Evolutionary conservation across 768 basidiomycete genomes (phyloP).

Genomic region (Trametes punicea): DNA sequence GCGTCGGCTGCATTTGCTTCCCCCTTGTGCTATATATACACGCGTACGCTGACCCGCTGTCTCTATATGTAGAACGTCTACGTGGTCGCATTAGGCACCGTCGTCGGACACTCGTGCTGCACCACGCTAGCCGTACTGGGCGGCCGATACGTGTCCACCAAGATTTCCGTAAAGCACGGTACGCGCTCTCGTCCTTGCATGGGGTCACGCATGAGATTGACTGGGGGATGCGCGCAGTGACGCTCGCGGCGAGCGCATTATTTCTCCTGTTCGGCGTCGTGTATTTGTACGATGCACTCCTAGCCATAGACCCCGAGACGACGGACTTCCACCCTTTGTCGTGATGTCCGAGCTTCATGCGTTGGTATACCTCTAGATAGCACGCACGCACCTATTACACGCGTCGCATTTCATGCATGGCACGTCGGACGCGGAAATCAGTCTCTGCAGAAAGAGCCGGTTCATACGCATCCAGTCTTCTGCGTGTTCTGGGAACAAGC

Average conservation of each 20-base stretch:
- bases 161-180: slow-evolving; percentile 96
- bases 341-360: slow-evolving; percentile 12
- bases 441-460: no score
- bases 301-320: slow-evolving; percentile 27
- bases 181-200: slow-evolving; percentile 24
- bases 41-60: slow-evolving; percentile 1
- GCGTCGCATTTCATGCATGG: slow-evolving; percentile 6
- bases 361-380: slow-evolving; percentile 7
- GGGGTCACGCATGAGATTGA: background rate
- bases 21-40: background rate
- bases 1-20: background rate
- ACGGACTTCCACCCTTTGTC: slow-evolving; percentile 17
- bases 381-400: background rate
- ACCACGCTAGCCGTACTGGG: slow-evolving; percentile 91
- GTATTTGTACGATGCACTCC: slow-evolving; percentile 59
- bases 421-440: background rate
- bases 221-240: slow-evolving; percentile 50
- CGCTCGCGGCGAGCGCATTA: slow-evolving; percentile 73
- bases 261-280: slow-evolving; percentile 83
- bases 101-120: slow-evolving; percentile 84
- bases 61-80: slow-evolving; percentile 72
- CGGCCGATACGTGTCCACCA: slow-evolving; percentile 87
- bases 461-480: no score
- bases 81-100: slow-evolving; percentile 85
- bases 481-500: no score